Percentiles rank a stretch among this genome's conserved stretches.
These are phyloP conservation scores for Plantago lanceolata DNA, from an alignment of 305 asterid genomes.

Conservation along the genomic window DNA sequence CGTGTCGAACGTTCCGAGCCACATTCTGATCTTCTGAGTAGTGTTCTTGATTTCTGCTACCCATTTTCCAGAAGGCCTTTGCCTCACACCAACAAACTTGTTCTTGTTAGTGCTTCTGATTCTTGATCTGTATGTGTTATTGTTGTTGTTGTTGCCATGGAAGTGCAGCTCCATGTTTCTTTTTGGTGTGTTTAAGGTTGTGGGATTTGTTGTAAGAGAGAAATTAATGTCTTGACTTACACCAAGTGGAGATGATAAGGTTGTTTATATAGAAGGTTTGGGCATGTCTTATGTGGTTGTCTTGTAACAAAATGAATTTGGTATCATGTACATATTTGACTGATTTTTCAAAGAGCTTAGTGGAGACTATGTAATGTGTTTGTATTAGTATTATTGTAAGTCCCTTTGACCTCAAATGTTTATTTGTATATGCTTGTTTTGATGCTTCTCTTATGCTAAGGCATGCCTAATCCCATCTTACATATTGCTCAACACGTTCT, in stretches of 20 bases:
- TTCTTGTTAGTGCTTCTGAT: constrained; percentile 31
- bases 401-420: constrained; percentile 27
- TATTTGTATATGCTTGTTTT: constrained; percentile 24
- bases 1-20: constrained; percentile 88
- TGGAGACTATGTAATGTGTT: constrained; percentile 13
- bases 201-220: neutral
- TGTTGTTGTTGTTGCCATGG: constrained; percentile 22
- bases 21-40: constrained; percentile 82
- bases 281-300: constrained; percentile 35
- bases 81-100: constrained; percentile 82
- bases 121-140: constrained; percentile 25
- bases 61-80: constrained; percentile 91
- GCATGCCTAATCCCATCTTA: constrained; percentile 35
- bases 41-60: constrained; percentile 91
- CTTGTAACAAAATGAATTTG: constrained; percentile 23
- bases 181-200: constrained; percentile 18
- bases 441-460: constrained; percentile 27
- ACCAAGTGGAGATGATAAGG: constrained; percentile 18
- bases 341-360: constrained; percentile 42
- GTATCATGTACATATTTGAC: constrained; percentile 32
- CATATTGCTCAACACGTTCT: constrained; percentile 44
- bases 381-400: constrained; percentile 27
- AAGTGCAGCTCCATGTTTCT: constrained; percentile 47
- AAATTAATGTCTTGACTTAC: constrained; percentile 20
- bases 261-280: constrained; percentile 28